phyloP scores from a whole-genome alignment of 1,284 basidiomycete species.

The Mycena sp. region DNA sequence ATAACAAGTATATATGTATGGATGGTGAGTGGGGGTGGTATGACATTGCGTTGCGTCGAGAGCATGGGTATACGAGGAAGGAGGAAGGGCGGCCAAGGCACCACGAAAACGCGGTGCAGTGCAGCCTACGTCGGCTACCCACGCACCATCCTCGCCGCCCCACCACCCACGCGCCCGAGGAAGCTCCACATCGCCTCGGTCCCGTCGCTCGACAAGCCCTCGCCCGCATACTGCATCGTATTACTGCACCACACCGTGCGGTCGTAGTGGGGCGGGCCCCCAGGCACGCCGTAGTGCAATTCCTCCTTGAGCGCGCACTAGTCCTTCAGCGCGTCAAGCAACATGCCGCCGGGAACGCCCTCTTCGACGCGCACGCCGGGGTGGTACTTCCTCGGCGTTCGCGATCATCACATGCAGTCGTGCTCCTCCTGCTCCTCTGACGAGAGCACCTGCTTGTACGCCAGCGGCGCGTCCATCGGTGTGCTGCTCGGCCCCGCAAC shows the following conservation, averaged over 20 bases:
- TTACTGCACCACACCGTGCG: constrained; percentile 81
- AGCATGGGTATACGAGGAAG: neutral
- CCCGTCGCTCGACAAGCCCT: constrained; percentile 63
- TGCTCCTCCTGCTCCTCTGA: constrained; percentile 57
- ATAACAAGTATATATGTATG: neutral
- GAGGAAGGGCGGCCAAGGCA: neutral
- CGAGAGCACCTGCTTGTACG: constrained; percentile 66
- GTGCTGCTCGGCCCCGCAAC: neutral
- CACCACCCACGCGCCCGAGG: neutral
- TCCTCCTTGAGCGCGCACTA: constrained; percentile 82
- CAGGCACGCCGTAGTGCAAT: constrained; percentile 64
- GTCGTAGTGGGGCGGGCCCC: constrained; percentile 78
- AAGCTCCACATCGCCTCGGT: neutral
- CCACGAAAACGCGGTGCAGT: neutral
- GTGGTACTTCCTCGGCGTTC: constrained; percentile 74
- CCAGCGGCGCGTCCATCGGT: constrained; percentile 68
- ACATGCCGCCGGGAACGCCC: constrained; percentile 60
- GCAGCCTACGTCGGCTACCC: neutral
- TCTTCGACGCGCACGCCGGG: constrained; percentile 63
- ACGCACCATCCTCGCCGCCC: neutral
- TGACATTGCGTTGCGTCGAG: neutral
- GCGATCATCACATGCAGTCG: constrained; percentile 65
- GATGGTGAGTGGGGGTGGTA: neutral
- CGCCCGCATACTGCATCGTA: constrained; percentile 69
- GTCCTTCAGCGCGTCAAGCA: constrained; percentile 69